Evolutionary conservation across 805 yeast genomes (phyloP), one percentile per base, ranked within the genome.

Genomic region (Zygosaccharomyces pseudorouxii): DNA sequence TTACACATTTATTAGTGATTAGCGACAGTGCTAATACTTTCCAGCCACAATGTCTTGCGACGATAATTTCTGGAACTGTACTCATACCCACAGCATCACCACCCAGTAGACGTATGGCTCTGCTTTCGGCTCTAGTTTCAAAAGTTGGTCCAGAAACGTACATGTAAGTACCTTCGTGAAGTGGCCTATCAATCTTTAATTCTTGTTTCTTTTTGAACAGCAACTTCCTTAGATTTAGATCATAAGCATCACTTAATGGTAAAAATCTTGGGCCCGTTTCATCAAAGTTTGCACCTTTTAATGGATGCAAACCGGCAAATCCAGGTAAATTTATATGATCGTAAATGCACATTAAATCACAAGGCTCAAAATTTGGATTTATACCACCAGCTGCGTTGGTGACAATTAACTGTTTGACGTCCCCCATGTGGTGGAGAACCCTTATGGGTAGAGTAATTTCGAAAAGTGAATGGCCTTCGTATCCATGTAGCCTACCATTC

Each of bases 331-430:
- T 89, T 59, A 92, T 77, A 65, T 92, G 99, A 65, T 90, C 99
- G 55, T 77, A 77, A 54, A 92, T 79, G 42, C 93, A 75, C 98
- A 93, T 92, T 55, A 92, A 71, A 61, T 93, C 97, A 28, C 97
- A 97, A 2, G 92, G 86, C 46, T 75, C 74, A 66, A 68, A 90
- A 3, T 59, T 62, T 2, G 78, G 68, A 59, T 89, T 85, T 40
- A 86, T 67, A 1, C 97, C 97, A 40, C 98, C 99, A 2, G 97
- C 95, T 1, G 99, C 99, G 68, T 92, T 92, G n/a, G 98, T 92
- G 8, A 84, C 95, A 20, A 92, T 72, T 38, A 92, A 72, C 3
- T 75, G 72, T 39, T 73, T 67, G 25, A 83, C 80, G 36, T 50
- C 47, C 0, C 84, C 88, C 58, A 90, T 68, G 36, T 71, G 64